phyloP scores from a whole-genome alignment of 1,284 basidiomycete species.

The Singerocomus inundabilis region DNA sequence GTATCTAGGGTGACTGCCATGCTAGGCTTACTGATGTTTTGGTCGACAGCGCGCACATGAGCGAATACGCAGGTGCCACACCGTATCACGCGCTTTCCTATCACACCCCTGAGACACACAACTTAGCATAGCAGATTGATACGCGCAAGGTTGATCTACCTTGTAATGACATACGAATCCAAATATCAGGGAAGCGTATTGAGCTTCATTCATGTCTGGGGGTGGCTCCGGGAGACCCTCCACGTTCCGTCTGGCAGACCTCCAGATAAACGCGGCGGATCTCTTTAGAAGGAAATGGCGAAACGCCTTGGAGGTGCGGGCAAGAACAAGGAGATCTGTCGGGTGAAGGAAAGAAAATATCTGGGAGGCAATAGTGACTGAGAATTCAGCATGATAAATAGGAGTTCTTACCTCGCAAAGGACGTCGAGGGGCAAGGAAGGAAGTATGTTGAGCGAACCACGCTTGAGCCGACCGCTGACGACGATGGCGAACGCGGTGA shows the following conservation, averaged over 20 bases:
- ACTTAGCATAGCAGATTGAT: slow-evolving; percentile 3
- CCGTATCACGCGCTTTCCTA: slow-evolving; percentile 27
- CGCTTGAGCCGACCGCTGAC: slow-evolving; percentile 14
- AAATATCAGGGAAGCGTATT: slow-evolving; percentile 36
- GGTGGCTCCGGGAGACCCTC: slow-evolving; percentile 32
- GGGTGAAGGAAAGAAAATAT: slow-evolving; percentile 31
- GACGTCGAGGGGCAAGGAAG: slow-evolving; percentile 26
- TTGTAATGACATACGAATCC: slow-evolving; percentile 29
- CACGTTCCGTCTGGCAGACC: slow-evolving; percentile 26
- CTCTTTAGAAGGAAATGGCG: slow-evolving; percentile 29
- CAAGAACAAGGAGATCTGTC: slow-evolving; percentile 31
- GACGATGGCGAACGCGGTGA: not conserved
- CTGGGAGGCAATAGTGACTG: slow-evolving; percentile 12
- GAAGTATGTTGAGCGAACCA: slow-evolving; percentile 25
- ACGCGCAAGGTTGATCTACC: slow-evolving; percentile 6
- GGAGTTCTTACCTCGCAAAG: slow-evolving; percentile 21
- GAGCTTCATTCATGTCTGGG: slow-evolving; percentile 31
- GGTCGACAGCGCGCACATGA: slow-evolving; percentile 26
- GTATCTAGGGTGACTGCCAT: not conserved
- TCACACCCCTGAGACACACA: slow-evolving; percentile 23
- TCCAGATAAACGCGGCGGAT: slow-evolving; percentile 29
- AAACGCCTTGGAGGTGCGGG: slow-evolving; percentile 31
- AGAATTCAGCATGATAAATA: not conserved
- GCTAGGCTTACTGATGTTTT: slow-evolving; percentile 26
- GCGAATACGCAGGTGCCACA: slow-evolving; percentile 34